These are phyloP conservation scores for Kwoniella pini DNA, from an alignment of 768 basidiomycete species.

Conservation along the genomic window DNA sequence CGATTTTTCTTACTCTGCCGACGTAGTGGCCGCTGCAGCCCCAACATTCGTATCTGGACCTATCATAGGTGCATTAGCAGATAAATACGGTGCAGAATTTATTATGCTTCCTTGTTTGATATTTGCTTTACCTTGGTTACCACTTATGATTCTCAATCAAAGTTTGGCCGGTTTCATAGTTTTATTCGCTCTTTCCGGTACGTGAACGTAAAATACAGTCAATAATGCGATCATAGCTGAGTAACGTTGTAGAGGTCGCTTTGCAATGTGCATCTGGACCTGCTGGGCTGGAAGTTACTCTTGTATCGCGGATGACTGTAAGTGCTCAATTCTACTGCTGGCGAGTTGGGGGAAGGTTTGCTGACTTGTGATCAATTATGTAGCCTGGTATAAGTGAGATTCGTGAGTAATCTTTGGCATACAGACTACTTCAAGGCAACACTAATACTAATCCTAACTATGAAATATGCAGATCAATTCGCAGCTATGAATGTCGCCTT, in stretches of 20 bases:
- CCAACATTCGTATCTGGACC: conserved; percentile 42
- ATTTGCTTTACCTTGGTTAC: conserved; percentile 34
- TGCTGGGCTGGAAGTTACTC: conserved; percentile 33
- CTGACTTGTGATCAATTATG: not conserved
- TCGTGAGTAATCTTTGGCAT: conserved; percentile 24
- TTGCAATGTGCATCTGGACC: conserved; percentile 30
- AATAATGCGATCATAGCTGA: not conserved
- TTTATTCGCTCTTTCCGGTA: conserved; percentile 33
- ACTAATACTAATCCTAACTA: not conserved
- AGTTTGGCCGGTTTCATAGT: conserved; percentile 36
- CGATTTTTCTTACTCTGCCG: not conserved
- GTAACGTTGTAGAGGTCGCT: conserved; percentile 17
- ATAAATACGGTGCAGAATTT: conserved; percentile 37
- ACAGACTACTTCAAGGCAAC: not conserved
- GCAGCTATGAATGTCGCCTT: conserved; percentile 44
- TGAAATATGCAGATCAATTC: conserved; percentile 32
- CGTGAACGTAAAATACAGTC: conserved; percentile 2
- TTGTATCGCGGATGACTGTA: conserved; percentile 26
- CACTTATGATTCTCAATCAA: conserved; percentile 31
- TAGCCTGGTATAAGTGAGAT: conserved; percentile 38
- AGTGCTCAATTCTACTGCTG: too few species aligned
- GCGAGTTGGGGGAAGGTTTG: not conserved
- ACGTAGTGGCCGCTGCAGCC: conserved; percentile 39
- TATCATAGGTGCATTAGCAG: conserved; percentile 34
- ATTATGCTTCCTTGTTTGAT: conserved; percentile 31